These are phyloP conservation scores for Kwoniella bestiolae DNA, from an alignment of 768 basidiomycete species.

Conservation along the genomic window DNA sequence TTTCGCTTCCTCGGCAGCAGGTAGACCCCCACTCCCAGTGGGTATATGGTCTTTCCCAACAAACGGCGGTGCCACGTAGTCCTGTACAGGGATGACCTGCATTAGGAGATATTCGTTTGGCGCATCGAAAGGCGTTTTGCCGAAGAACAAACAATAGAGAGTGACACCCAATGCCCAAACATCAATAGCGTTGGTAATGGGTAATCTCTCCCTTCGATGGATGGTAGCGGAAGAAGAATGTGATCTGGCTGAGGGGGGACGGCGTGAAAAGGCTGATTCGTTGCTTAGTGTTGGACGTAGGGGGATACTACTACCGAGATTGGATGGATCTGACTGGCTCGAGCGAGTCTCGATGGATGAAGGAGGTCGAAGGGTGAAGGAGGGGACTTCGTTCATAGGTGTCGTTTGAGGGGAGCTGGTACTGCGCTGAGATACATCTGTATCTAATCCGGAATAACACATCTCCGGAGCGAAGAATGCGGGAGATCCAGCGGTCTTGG, in stretches of 20 bases:
- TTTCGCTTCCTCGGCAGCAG: slow-evolving; percentile 61
- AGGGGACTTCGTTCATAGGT: slow-evolving; percentile 39
- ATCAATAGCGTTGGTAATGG: slow-evolving; percentile 90
- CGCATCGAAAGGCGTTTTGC: slow-evolving; percentile 75
- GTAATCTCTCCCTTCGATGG: slow-evolving; percentile 47
- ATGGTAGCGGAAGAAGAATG: slow-evolving; percentile 39
- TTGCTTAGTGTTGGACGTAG: slow-evolving; percentile 41
- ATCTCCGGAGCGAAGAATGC: slow-evolving; percentile 97
- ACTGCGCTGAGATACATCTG: slow-evolving; percentile 23
- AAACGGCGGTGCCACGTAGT: slow-evolving; percentile 68
- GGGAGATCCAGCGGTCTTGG: slow-evolving; percentile 91
- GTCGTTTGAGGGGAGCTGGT: slow-evolving; percentile 30
- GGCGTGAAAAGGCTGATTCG: slow-evolving; percentile 33
- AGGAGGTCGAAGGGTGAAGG: slow-evolving; percentile 44
- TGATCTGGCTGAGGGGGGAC: slow-evolving; percentile 29
- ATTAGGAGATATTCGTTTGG: slow-evolving; percentile 78
- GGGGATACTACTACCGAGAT: slow-evolving; percentile 27
- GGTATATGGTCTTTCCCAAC: slow-evolving; percentile 75
- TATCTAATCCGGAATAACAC: slow-evolving; percentile 66
- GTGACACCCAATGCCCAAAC: slow-evolving; percentile 98
- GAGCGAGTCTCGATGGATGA: slow-evolving; percentile 30
- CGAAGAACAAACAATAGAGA: slow-evolving; percentile 90
- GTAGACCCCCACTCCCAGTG: slow-evolving; percentile 65
- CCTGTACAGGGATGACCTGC: slow-evolving; percentile 71
- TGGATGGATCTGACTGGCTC: slow-evolving; percentile 36